These are phyloP conservation scores for Chlorella vulgaris DNA, from an alignment of 139 green algal species.

Conservation along the genomic window DNA sequence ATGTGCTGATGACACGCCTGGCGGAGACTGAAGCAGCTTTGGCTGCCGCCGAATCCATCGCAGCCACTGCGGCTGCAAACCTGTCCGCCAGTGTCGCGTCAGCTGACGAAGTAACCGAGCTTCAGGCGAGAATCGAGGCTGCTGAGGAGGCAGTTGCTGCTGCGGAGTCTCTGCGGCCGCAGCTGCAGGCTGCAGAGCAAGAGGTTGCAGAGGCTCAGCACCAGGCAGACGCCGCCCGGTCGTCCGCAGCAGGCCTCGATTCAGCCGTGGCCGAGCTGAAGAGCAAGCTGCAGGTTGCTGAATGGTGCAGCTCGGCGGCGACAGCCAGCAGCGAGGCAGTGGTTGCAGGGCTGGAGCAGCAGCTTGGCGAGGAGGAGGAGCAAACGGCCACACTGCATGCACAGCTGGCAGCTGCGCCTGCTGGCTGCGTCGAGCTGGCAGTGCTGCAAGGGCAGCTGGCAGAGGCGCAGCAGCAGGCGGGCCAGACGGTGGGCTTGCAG, in stretches of 20 bases:
- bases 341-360: not conserved
- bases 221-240: not conserved
- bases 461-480: conserved; percentile 1
- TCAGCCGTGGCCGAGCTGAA: not conserved
- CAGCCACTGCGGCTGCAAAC: not conserved
- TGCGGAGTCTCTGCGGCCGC: not conserved
- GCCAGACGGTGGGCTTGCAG: conserved; percentile 2
- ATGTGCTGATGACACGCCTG: not conserved
- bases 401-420: not conserved
- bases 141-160: not conserved
- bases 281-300: not conserved
- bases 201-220: not conserved
- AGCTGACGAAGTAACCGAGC: not conserved
- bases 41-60: not conserved
- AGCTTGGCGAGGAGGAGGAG: no score
- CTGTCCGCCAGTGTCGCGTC: not conserved
- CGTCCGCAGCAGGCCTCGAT: not conserved
- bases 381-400: no score
- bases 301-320: not conserved
- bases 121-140: not conserved
- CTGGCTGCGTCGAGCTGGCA: not conserved
- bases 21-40: not conserved
- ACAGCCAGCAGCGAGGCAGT: not conserved
- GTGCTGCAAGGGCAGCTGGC: not conserved
- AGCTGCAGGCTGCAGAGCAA: not conserved